Conservation (phyloP, 2,329 filamentous ascomycete genomes). For the Colletotrichum viniferum region DNA sequence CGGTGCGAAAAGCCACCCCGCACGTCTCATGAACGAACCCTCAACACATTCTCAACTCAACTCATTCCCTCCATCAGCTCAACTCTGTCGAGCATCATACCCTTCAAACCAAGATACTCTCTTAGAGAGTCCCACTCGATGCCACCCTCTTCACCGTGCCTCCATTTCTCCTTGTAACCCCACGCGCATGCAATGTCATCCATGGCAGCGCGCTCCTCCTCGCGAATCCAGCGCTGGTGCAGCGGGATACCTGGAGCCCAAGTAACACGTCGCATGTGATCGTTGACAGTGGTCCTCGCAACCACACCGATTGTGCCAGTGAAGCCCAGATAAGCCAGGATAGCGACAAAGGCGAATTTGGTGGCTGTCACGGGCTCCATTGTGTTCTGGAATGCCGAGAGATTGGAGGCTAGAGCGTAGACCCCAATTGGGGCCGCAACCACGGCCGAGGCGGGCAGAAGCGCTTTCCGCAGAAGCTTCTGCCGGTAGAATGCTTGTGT, state of each 20-base stretch:
- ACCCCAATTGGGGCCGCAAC: constrained; percentile 68
- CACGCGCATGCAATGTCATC: constrained; percentile 88
- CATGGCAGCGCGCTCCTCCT: constrained; percentile 87
- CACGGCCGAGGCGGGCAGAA: constrained; percentile 62
- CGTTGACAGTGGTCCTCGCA: constrained; percentile 85
- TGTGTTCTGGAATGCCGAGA: constrained; percentile 70
- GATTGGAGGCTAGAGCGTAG: constrained; percentile 72
- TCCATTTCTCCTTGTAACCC: constrained; percentile 84
- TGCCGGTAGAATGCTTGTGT: constrained; percentile 69
- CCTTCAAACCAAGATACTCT: constrained; percentile 81
- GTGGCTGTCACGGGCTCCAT: constrained; percentile 80
- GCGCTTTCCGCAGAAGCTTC: constrained; percentile 69
- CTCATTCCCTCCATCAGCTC: constrained; percentile 92
- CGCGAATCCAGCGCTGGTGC: constrained; percentile 81
- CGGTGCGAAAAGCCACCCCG: neutral
- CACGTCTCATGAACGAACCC: constrained; percentile 15
- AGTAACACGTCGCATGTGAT: constrained; percentile 92
- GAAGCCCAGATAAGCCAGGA: constrained; percentile 82
- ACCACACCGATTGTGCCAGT: constrained; percentile 83
- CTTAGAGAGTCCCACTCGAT: constrained; percentile 86
- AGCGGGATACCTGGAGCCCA: constrained; percentile 86
- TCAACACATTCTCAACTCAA: constrained; percentile 15
- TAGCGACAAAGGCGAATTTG: constrained; percentile 77
- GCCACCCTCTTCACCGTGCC: constrained; percentile 88
- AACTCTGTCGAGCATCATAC: constrained; percentile 89